Percentiles rank a stretch among this genome's conserved stretches.
Conservation (phyloP, 176 grass and related monocot species). For the Oryza longistaminata region DNA sequence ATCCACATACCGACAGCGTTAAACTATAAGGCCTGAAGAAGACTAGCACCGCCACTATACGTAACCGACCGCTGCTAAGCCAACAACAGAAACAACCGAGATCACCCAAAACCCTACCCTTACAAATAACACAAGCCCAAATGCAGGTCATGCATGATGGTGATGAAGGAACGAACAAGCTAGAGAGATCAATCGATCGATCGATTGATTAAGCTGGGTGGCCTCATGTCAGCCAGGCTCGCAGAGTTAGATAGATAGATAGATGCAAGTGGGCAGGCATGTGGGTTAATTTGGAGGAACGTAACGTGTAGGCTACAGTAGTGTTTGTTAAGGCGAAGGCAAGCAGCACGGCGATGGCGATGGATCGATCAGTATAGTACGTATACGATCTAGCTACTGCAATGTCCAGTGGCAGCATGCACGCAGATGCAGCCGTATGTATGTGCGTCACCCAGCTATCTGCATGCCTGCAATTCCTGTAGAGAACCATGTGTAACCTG, state of each 20-base stretch:
- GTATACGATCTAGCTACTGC: not conserved
- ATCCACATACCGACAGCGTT: no score
- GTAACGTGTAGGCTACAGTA: constrained; percentile 32
- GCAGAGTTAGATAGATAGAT: not conserved
- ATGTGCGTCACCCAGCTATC: not conserved
- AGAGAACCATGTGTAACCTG: not conserved
- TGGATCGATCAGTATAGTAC: not conserved
- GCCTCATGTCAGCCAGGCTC: not conserved
- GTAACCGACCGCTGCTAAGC: no score
- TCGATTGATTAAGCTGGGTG: no score
- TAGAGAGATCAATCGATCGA: not conserved
- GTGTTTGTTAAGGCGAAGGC: not conserved
- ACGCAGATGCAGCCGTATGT: not conserved
- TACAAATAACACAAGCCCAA: no score
- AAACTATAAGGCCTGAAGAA: no score
- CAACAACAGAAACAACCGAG: no score
- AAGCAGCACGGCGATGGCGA: not conserved
- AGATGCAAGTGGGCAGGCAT: constrained; percentile 24
- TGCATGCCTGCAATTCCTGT: not conserved
- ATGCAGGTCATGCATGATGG: no score
- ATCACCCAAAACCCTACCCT: no score
- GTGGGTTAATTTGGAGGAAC: constrained; percentile 11
- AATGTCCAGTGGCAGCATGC: not conserved
- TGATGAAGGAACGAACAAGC: constrained; percentile 8
- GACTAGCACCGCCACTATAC: no score